Percentiles rank a stretch among this genome's conserved stretches.
Evolutionary conservation across 23 red algal genomes (phyloP).

Genomic region (Gracilaria vermiculophylla): DNA sequence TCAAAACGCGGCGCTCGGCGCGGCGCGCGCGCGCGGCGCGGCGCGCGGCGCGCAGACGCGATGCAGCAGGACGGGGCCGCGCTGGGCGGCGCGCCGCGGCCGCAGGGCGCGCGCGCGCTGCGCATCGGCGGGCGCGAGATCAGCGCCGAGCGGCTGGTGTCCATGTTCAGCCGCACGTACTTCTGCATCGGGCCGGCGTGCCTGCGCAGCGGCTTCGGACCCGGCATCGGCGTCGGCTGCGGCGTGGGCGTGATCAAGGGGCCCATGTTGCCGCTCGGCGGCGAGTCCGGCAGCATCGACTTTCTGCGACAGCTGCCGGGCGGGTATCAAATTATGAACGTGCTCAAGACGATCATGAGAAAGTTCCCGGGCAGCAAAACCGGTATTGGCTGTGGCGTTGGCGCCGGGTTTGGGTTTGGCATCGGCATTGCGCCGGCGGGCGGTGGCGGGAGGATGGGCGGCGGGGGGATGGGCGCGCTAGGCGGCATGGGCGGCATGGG

Average conservation of each 20-base stretch:
- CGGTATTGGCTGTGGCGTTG: constrained; percentile 94
- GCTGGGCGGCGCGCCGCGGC: neutral
- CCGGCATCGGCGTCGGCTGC: constrained; percentile 90
- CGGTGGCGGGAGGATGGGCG: constrained; percentile 39
- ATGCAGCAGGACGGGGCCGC: neutral
- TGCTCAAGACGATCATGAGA: constrained; percentile 71
- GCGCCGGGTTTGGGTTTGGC: constrained; percentile 92
- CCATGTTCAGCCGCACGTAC: constrained; percentile 76
- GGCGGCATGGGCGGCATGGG: constrained; percentile 55
- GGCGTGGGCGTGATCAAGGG: constrained; percentile 89
- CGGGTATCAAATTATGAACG: constrained; percentile 86
- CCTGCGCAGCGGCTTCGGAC: constrained; percentile 80
- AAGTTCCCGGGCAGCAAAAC: constrained; percentile 88
- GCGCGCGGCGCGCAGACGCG: neutral
- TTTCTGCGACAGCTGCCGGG: constrained; percentile 83
- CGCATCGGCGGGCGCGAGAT: constrained; percentile 9
- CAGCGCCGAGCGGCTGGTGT: neutral
- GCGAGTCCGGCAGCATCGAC: constrained; percentile 43
- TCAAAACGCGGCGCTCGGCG: too few relatives aligned
- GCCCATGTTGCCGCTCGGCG: constrained; percentile 66
- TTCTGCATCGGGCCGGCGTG: constrained; percentile 95
- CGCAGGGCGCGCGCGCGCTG: neutral
- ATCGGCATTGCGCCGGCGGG: constrained; percentile 87
- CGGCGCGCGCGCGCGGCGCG: too few relatives aligned
- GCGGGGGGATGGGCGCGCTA: constrained; percentile 6